Conservation (phyloP, 1,284 basidiomycete species). For the Cystobasidium slooffiae region DNA sequence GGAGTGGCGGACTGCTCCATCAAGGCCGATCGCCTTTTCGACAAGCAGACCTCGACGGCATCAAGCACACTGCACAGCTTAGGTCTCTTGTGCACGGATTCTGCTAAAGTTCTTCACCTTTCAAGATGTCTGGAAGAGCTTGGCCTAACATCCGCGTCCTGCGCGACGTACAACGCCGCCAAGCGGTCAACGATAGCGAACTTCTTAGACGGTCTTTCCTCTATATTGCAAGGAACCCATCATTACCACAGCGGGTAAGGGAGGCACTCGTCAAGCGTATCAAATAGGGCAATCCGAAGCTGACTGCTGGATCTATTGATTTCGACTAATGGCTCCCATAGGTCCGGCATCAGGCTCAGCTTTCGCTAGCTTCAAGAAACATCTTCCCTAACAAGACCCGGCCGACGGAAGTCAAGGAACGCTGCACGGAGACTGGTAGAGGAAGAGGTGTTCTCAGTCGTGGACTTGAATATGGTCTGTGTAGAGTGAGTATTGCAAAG, state of each 20-base stretch:
- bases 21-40: not conserved
- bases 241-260: conserved; percentile 63
- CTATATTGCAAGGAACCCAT: conserved; percentile 85
- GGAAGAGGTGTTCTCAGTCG: conserved; percentile 85
- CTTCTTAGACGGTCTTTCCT: conserved; percentile 82
- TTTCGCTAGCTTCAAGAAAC: conserved; percentile 73
- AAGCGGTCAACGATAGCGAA: conserved; percentile 70
- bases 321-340: conserved; percentile 59
- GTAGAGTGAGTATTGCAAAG: conserved; percentile 67
- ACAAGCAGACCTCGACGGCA: not conserved
- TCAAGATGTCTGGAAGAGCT: conserved; percentile 26
- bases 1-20: not conserved
- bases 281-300: not conserved
- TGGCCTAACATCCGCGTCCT: conserved; percentile 64
- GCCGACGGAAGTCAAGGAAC: conserved; percentile 81
- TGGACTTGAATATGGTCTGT: conserved; percentile 69
- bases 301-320: not conserved
- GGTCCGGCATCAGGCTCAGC: conserved; percentile 92
- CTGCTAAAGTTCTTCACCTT: not conserved
- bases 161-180: conserved; percentile 75
- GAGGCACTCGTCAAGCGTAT: not conserved
- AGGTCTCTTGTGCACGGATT: not conserved
- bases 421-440: conserved; percentile 80
- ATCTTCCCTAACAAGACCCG: conserved; percentile 80
- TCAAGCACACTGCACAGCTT: not conserved